Base-by-base conservation (phyloP, 1,139 yeast genomes). In the Suhomyces panamericanus region DNA sequence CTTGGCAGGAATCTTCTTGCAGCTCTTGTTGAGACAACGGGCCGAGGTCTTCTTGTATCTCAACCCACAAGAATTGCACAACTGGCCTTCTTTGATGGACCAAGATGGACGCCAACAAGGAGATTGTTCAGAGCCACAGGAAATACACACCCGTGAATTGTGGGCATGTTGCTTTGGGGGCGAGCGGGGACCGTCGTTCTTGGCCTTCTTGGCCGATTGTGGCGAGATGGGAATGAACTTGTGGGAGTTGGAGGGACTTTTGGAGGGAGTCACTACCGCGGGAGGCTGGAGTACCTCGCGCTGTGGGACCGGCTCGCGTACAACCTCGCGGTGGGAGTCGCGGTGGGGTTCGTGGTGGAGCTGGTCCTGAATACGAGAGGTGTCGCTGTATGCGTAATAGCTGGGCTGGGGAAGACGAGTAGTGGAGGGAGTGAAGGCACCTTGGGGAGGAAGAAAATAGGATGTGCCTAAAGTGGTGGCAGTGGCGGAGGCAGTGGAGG, bases 41-140 rank as follows among this genome's bases (percentile, higher is more conserved):
- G 96, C 95, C 32, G 88, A 87, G 1, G 98, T 91, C 69, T 93
- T 93, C 66, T 93, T 90, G 69, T 88, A 93, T 53, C 99, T 76
- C 56, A 93, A 74, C 1, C 99, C 99, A 69, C 99, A 93, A 1
- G 96, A 88, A 63, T 93, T 93, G 71, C 99, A 93, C 57, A 93
- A 76, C 67, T 91, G 98, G 13, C 97, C 98, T 49, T 86, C 89
- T 56, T 83, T 78, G 38, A 76, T 70, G 3, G 95, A 83, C 99
- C 99, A 93, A 7, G 96, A 85, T 2, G 99, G 99, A 62, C 99
- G 80, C 99, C 99, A 93, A 66, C 99, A 93, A 10, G 99, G 99
- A 11, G 96, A 87, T 56, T 87, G 95, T 51, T 85, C 87, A 1
- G 95, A 83, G 11, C 91, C 90, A 67, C 99, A 93, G 5, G 97